Evolutionary conservation across 148 eudicot genomes (phyloP), one percentile per base, ranked within the genome.

Genomic region (Amaranthus palmeri): DNA sequence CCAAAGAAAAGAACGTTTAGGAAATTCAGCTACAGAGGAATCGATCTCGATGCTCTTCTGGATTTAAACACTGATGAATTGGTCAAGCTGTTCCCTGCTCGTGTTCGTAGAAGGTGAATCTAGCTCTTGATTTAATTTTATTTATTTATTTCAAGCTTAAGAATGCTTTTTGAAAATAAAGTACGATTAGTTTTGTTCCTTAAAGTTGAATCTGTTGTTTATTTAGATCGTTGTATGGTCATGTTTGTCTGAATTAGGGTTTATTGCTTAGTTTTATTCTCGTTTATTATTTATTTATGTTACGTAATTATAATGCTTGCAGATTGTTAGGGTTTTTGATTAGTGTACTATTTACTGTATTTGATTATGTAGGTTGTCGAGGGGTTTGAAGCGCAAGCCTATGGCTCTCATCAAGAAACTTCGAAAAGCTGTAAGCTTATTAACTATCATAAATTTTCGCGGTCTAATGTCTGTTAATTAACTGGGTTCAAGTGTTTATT

Each of bases 1-100:
- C 92, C 93, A 8, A 91, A 85, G 90, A 91, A 87, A 92, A 91
- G 93, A 68, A 89, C 97, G 58, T 91, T 91, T 71, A 88, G 90
- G 93, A 91, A 88, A 88, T 91, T 91, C 73, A 86, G 88, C 52
- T 91, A 80, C 86, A 70, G 93, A 55, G 93, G 97, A 10, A 90
- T 91, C 8, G 97, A 89, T 76, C 83, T 91, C 36, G 97, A 91
- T 79, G 85, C 92, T 15, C 76, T 91, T 5, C 97, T 91, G 17
- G 93, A 89, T 43, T 83, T 87, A 86, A 72, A 86, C 49, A 87
- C 97, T 40, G 93, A 91, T 64, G 92, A 86, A 54, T 90, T 91
- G 10, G 93, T 87, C 51, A 87, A 87, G 85, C 93, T 87, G 55
- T 86, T 87, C 75, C 54, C 62, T 65, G 92, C 97, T 56, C 87